Evolutionary conservation across 2,329 filamentous ascomycete genomes (phyloP), one percentile per base, ranked within the genome.

Genomic region (Cercospora citrullina): DNA sequence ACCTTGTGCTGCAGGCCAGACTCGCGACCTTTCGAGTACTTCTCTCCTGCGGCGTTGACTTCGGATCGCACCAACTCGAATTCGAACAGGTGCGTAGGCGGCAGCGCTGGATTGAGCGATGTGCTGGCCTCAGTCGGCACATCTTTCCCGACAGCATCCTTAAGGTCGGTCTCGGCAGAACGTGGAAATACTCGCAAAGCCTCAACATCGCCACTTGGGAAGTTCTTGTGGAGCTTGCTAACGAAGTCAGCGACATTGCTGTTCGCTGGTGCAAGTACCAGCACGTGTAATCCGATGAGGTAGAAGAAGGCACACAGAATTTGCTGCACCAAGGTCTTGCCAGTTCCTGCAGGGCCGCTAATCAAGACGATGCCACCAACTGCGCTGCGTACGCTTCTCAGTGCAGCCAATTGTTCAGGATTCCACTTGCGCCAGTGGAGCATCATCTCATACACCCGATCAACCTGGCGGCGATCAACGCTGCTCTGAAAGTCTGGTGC

Each of bases 201-300:
- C 28, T 60, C 33, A 28, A 71, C 64, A n/a, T 68, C 28, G 21
- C 53, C 58, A 10, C 63, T 55, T 6, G 64, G 66, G 23, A 72
- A 72, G 31, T 66, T 60, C 53, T 71, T 57, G n/a, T 60, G 64
- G 12, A 72, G 60, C 55, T 71, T 72, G 12, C 30, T 36, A 26
- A 70, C 69, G 31, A 71, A 71, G 42, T 72, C 71, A 5, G 69
- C 60, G 48, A 68, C 66, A 31, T 72, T 72, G 63, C 66, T 69
- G 64, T 73, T 73, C 1, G 71, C 70, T 5, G 71, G 71, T 18
- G 68, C 65, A 8, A 72, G 21, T 3, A 70, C 65, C 31, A 73
- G 33, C 10, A 73, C 66, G 45, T 73, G 71, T 3, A 71, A 39
- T 3, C 70, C 71, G 10, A 72, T 42, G 30, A 55, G 63, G 65